A percentile compares a stretch with the other conserved stretches of the same genome.
Evolutionary conservation across 78 protist species (phyloP).

Genomic region (Tieghemostelium lacteum): DNA sequence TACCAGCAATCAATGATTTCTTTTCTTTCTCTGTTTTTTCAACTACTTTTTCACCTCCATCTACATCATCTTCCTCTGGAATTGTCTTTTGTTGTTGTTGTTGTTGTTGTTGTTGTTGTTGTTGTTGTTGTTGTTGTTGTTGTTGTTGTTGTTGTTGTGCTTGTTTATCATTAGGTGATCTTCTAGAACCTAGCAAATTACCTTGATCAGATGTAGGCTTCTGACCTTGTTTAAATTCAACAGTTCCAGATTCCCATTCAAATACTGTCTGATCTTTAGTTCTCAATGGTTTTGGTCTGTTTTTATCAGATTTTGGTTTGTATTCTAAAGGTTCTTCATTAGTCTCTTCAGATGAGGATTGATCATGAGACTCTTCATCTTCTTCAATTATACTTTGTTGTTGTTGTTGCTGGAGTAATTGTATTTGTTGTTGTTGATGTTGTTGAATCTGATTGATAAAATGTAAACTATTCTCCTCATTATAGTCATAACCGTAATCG

Average conservation of each 20-base stretch:
- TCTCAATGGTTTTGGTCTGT: slow-evolving; percentile 45
- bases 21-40: neutral
- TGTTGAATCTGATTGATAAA: neutral
- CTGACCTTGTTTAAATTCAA: neutral
- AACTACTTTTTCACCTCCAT: no score
- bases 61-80: no score
- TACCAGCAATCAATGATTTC: slow-evolving; percentile 12
- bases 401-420: neutral
- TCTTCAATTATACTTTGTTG: neutral
- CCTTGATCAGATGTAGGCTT: neutral
- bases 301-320: neutral
- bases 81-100: neutral
- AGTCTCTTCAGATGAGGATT: no score
- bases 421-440: neutral
- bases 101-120: neutral
- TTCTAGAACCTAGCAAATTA: slow-evolving; percentile 11
- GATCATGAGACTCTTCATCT: neutral
- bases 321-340: neutral
- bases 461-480: neutral
- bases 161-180: neutral
- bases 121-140: slow-evolving; percentile 9
- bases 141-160: slow-evolving; percentile 13
- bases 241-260: slow-evolving; percentile 33
- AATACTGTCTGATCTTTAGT: slow-evolving; percentile 13
- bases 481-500: neutral